Conservation (phyloP, 192 early-diverging fungal genomes). For the Mortierella antarctica region DNA sequence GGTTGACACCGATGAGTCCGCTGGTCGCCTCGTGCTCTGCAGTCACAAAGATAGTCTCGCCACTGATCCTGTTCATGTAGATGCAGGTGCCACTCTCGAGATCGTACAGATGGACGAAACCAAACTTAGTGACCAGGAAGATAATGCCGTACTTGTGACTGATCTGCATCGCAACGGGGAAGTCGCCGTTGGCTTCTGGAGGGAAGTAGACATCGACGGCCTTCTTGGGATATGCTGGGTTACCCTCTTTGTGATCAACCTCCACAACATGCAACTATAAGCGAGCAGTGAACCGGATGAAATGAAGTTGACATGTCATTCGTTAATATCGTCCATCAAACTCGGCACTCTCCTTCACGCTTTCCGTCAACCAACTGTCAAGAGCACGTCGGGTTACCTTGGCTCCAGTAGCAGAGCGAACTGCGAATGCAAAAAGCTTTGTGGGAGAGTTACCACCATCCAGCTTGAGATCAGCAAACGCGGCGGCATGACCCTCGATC, state of each 20-base stretch:
- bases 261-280: slow-evolving; percentile 92
- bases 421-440: slow-evolving; percentile 94
- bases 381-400: slow-evolving; percentile 63
- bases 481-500: slow-evolving; percentile 96
- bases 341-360: background rate
- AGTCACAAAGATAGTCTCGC: slow-evolving; percentile 98
- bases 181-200: slow-evolving; percentile 93
- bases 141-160: slow-evolving; percentile 94
- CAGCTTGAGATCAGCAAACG: slow-evolving; percentile 90
- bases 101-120: slow-evolving; percentile 97
- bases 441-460: slow-evolving; percentile 74
- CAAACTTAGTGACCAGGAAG: slow-evolving; percentile 97
- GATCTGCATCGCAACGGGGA: slow-evolving; percentile 97
- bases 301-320: background rate
- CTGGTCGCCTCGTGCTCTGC: slow-evolving; percentile 85
- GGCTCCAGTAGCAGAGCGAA: slow-evolving; percentile 80
- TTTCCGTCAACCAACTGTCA: background rate
- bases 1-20: slow-evolving; percentile 95
- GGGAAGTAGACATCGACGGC: slow-evolving; percentile 96
- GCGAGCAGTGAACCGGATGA: background rate
- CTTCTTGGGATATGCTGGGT: slow-evolving; percentile 89
- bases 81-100: slow-evolving; percentile 94
- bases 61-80: slow-evolving; percentile 97
- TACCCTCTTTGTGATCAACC: slow-evolving; percentile 94
- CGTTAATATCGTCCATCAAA: background rate